A percentile compares a stretch with the other conserved stretches of the same genome.
Evolutionary conservation across 2,329 filamentous ascomycete genomes (phyloP).

Genomic region (Cladorrhinum sp.): DNA sequence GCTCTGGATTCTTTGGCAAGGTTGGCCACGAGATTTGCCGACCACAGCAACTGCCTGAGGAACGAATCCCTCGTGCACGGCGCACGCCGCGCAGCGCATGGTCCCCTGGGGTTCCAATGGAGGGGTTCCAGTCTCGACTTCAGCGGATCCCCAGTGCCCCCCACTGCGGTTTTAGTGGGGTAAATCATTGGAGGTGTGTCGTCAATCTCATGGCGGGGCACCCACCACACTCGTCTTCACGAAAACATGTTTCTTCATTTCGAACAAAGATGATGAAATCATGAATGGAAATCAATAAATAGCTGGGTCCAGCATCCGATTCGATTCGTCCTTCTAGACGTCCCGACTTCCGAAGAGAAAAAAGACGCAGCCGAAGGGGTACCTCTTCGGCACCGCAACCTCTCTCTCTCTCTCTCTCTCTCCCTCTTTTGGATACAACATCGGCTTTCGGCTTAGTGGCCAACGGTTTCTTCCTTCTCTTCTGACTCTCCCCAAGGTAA

Average conservation of each 20-base stretch:
- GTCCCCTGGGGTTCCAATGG: constrained; percentile 4
- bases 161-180: neutral
- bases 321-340: neutral
- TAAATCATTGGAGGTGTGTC: neutral
- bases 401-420: neutral
- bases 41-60: constrained; percentile 13
- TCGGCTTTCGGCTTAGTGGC: neutral
- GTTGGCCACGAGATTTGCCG: constrained; percentile 26
- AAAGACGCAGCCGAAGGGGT: neutral
- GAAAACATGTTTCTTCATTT: neutral
- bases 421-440: neutral
- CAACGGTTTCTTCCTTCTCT: neutral
- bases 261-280: neutral
- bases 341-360: neutral
- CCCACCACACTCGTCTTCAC: neutral
- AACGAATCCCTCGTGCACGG: constrained; percentile 8
- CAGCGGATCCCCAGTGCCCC: neutral
- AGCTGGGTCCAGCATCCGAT: neutral
- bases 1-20: constrained; percentile 8
- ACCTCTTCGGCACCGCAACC: neutral
- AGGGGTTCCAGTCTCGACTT: neutral
- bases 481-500: neutral
- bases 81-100: constrained; percentile 3
- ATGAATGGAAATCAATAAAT: neutral
- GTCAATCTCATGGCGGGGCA: neutral